Percentiles rank a stretch among this genome's conserved stretches.
phyloP scores from a whole-genome alignment of 2,329 filamentous ascomycete species.

The Colletotrichum kahawae region DNA sequence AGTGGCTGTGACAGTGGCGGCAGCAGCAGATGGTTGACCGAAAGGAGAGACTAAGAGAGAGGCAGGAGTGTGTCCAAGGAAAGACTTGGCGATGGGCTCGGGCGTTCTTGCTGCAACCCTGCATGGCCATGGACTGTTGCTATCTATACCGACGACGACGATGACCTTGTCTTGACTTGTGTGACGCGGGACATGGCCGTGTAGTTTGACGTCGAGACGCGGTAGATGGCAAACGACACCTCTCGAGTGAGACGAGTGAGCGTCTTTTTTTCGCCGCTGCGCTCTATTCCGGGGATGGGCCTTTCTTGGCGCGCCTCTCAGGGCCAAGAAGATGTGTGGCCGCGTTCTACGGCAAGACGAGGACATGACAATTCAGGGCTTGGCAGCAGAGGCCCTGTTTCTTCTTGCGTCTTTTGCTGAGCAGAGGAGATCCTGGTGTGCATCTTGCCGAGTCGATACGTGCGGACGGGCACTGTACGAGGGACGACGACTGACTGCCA shows the following conservation, averaged over 20 bases:
- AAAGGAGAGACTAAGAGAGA: background rate
- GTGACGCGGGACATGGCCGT: background rate
- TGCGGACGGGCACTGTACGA: constrained; percentile 3
- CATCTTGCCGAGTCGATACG: background rate
- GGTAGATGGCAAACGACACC: background rate
- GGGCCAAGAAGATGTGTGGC: background rate
- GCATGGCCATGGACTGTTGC: background rate
- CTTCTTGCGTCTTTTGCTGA: background rate
- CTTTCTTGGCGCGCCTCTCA: constrained; percentile 12
- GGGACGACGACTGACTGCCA: no score
- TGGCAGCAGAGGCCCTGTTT: constrained; percentile 9
- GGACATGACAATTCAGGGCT: constrained; percentile 19
- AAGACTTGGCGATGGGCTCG: constrained; percentile 11
- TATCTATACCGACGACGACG: background rate
- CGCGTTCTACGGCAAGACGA: constrained; percentile 10
- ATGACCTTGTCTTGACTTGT: background rate
- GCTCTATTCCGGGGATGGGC: constrained; percentile 6
- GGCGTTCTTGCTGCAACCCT: background rate
- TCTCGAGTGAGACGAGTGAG: background rate
- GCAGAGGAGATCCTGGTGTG: background rate
- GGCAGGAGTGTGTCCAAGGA: constrained; percentile 11
- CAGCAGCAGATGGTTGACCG: background rate
- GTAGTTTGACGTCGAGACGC: background rate
- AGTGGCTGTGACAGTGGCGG: background rate
- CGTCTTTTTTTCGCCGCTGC: background rate